Conservation (phyloP, 805 yeast genomes). For the Candida hungchunana region DNA sequence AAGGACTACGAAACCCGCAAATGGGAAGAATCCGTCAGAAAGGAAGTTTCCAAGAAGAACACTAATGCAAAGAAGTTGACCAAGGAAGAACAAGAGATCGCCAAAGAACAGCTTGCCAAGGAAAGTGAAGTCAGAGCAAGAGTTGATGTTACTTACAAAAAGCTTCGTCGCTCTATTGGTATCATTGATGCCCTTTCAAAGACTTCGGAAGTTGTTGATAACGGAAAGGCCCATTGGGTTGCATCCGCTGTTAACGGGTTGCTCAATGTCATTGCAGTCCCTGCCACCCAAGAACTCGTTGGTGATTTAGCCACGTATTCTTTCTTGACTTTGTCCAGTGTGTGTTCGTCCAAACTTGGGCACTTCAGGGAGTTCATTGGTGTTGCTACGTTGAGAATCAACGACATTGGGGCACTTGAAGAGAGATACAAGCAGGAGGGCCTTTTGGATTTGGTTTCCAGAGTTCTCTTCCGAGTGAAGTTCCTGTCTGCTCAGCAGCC, state of each 20-base stretch:
- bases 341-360: constrained; percentile 49
- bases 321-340: constrained; percentile 51
- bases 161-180: constrained; percentile 45
- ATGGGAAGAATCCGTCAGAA: constrained; percentile 86
- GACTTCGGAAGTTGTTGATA: constrained; percentile 49
- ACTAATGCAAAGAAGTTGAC: constrained; percentile 51
- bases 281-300: constrained; percentile 32
- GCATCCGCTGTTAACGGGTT: constrained; percentile 55
- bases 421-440: constrained; percentile 47
- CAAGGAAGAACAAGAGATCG: constrained; percentile 67
- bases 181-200: constrained; percentile 51
- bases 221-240: constrained; percentile 68
- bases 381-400: constrained; percentile 60
- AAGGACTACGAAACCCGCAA: constrained; percentile 81
- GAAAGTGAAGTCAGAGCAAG: constrained; percentile 55
- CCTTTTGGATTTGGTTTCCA: constrained; percentile 48
- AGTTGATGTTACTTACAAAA: constrained; percentile 35
- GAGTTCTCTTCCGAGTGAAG: constrained; percentile 72
- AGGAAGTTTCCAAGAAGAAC: constrained; percentile 62
- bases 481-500: constrained; percentile 69
- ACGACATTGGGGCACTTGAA: constrained; percentile 42
- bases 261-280: constrained; percentile 39
- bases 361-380: constrained; percentile 54
- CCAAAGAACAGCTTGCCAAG: constrained; percentile 56
- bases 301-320: constrained; percentile 43